Conservation (phyloP, 306 rosid genomes). For the Vigna angularis region DNA sequence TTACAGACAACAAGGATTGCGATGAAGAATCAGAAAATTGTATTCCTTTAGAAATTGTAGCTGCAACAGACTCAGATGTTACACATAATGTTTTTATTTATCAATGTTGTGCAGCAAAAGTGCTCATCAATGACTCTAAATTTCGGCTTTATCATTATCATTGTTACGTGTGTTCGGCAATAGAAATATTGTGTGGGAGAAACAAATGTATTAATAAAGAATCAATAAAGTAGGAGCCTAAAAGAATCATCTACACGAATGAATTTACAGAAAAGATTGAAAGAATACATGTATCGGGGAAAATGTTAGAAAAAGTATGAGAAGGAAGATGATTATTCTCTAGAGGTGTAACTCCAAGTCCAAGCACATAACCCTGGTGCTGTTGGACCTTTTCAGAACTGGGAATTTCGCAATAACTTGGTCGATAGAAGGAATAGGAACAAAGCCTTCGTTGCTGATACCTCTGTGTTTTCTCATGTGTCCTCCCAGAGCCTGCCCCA, state of each 20-base stretch:
- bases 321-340: conserved; percentile 50
- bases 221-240: not conserved
- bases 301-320: not conserved
- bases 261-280: conserved; percentile 33
- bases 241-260: not conserved
- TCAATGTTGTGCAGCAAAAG: not conserved
- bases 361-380: conserved; percentile 56
- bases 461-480: conserved; percentile 84
- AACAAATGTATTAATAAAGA: not conserved
- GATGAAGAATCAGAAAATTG: too few relatives aligned
- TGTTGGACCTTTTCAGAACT: conserved; percentile 62
- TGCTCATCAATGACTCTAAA: not conserved
- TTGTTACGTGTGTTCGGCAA: not conserved
- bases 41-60: too few relatives aligned
- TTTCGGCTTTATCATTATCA: not conserved
- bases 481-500: conserved; percentile 93
- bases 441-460: conserved; percentile 32
- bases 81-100: not conserved
- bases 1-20: too few relatives aligned
- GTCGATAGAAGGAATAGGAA: conserved; percentile 21
- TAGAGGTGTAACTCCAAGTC: conserved; percentile 77
- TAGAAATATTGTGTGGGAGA: not conserved
- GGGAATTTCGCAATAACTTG: conserved; percentile 49
- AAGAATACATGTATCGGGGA: conserved; percentile 30
- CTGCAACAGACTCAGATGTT: too few relatives aligned